Evolutionary conservation across 179 eudicot species (phyloP).

Genomic region (Beta lomatogona): DNA sequence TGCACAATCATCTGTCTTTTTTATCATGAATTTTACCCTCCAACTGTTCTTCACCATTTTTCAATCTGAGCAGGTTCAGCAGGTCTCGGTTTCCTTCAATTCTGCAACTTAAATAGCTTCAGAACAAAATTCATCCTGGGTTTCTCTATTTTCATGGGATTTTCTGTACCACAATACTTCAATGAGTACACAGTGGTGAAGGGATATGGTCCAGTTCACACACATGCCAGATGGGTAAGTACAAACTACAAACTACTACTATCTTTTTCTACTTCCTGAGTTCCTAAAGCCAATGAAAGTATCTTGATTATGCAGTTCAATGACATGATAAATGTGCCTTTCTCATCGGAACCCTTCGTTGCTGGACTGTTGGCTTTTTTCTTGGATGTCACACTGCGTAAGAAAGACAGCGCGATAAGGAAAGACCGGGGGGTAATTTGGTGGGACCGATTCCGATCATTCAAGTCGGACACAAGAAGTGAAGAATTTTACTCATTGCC

Average conservation of each 20-base stretch:
- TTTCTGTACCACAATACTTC: slow-evolving; percentile 94
- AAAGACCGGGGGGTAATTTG: slow-evolving; percentile 74
- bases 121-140: slow-evolving; percentile 82
- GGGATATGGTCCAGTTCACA: slow-evolving; percentile 90
- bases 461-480: slow-evolving; percentile 67
- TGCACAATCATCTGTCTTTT: neutral
- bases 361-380: slow-evolving; percentile 69
- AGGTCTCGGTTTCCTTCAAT: slow-evolving; percentile 83
- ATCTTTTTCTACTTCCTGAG: neutral
- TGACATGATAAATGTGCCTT: slow-evolving; percentile 79
- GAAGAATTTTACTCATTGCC: slow-evolving; percentile 88
- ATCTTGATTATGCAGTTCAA: slow-evolving; percentile 53
- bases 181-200: slow-evolving; percentile 62
- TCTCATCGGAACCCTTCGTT: slow-evolving; percentile 82
- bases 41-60: neutral
- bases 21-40: neutral
- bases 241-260: neutral
- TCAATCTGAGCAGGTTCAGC: slow-evolving; percentile 62
- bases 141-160: slow-evolving; percentile 89
- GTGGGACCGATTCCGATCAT: slow-evolving; percentile 78
- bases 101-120: slow-evolving; percentile 94
- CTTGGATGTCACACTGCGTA: slow-evolving; percentile 62
- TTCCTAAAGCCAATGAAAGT: neutral
- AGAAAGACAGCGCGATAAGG: slow-evolving; percentile 47
- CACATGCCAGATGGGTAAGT: slow-evolving; percentile 87